These are phyloP conservation scores for Boletus rubescentipes DNA, from an alignment of 768 basidiomycete genomes.

Conservation along the genomic window DNA sequence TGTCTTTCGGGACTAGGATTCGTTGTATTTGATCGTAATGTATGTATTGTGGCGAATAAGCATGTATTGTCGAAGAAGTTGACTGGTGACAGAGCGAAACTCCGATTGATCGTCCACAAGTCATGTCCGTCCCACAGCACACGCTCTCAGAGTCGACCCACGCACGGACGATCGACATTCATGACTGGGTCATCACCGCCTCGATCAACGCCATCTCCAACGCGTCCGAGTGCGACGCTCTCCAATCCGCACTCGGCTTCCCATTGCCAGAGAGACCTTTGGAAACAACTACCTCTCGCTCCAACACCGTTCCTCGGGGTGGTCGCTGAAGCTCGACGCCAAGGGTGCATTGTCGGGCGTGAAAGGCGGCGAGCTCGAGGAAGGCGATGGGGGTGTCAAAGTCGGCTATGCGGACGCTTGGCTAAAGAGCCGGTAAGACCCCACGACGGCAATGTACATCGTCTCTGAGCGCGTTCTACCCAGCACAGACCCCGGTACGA, in stretches of 20 bases:
- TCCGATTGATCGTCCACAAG: too few species aligned
- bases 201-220: conserved; percentile 79
- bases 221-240: conserved; percentile 67
- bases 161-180: conserved; percentile 64
- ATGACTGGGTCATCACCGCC: conserved; percentile 68
- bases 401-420: conserved; percentile 95
- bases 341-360: conserved; percentile 69
- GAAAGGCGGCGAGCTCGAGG: conserved; percentile 68
- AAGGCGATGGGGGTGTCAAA: conserved; percentile 89
- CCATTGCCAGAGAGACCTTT: conserved; percentile 96
- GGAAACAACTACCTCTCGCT: conserved; percentile 77
- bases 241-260: conserved; percentile 64
- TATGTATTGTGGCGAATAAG: too few species aligned
- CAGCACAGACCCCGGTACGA: conserved; percentile 68
- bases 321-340: conserved; percentile 66
- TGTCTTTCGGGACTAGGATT: too few species aligned
- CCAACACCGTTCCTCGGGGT: conserved; percentile 61
- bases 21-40: too few species aligned
- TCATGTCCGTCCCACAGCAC: conserved; percentile 58
- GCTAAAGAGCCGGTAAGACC: conserved; percentile 75
- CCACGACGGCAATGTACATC: background rate
- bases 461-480: conserved; percentile 27
- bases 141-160: conserved; percentile 67
- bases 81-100: too few species aligned
- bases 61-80: too few species aligned